Conservation (phyloP, 2,329 filamentous ascomycete genomes). For the Paraconiothyrium brasiliense region DNA sequence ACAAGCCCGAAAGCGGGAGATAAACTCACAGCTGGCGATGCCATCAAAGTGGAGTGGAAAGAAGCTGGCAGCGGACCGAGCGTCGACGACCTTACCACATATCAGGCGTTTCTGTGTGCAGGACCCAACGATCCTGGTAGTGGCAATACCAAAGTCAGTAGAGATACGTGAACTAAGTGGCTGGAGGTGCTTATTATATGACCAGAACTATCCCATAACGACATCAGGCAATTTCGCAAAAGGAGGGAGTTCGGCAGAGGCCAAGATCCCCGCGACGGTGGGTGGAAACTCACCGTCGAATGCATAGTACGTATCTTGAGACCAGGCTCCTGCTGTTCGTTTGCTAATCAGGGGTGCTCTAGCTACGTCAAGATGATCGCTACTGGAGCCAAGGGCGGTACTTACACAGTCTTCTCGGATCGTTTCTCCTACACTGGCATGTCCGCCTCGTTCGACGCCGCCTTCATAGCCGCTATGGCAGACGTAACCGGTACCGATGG, state of each 20-base stretch:
- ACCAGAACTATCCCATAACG: slow-evolving; percentile 44
- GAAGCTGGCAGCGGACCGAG: slow-evolving; percentile 63
- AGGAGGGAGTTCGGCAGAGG: slow-evolving; percentile 52
- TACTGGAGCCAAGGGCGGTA: slow-evolving; percentile 62
- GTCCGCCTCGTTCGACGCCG: slow-evolving; percentile 66
- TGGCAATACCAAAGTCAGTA: slow-evolving; percentile 57
- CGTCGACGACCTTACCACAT: slow-evolving; percentile 62
- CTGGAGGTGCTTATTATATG: slow-evolving; percentile 9
- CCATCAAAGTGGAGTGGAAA: slow-evolving; percentile 65
- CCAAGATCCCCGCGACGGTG: slow-evolving; percentile 33
- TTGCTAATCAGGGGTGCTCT: slow-evolving; percentile 20
- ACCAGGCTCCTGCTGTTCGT: not conserved
- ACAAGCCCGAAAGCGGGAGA: slow-evolving; percentile 62
- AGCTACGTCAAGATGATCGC: slow-evolving; percentile 61
- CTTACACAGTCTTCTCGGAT: slow-evolving; percentile 66
- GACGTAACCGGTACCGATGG: slow-evolving; percentile 39
- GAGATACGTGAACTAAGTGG: too few species aligned
- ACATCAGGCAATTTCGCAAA: slow-evolving; percentile 56
- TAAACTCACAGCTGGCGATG: slow-evolving; percentile 58
- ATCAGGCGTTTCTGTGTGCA: slow-evolving; percentile 68
- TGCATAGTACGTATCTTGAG: slow-evolving; percentile 61
- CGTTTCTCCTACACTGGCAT: slow-evolving; percentile 73
- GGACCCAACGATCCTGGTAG: slow-evolving; percentile 61
- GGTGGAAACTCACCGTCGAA: slow-evolving; percentile 55
- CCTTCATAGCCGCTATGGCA: slow-evolving; percentile 52